phyloP scores from a whole-genome alignment of 2,329 filamentous ascomycete genomes.

The Alternaria sp. region DNA sequence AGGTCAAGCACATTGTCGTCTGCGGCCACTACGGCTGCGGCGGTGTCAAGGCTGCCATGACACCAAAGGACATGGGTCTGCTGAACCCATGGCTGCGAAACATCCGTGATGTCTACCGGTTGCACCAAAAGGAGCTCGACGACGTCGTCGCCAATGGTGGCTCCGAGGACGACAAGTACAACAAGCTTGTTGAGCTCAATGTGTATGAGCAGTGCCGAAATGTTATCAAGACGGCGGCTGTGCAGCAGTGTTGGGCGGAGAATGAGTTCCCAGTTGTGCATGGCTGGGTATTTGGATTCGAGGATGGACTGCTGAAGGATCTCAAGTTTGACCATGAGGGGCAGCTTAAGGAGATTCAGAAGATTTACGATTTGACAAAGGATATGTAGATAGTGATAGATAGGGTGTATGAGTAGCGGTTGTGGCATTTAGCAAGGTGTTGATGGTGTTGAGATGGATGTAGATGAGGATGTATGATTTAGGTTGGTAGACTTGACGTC shows the following conservation, averaged over 20 bases:
- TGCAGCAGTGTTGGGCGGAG: conserved; percentile 67
- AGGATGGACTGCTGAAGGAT: conserved; percentile 72
- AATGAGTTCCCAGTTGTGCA: conserved; percentile 75
- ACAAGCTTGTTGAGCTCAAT: conserved; percentile 50
- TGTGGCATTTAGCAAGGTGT: conserved; percentile 19
- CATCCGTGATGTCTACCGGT: conserved; percentile 77
- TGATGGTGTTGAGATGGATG: not conserved
- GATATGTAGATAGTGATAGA: conserved; percentile 6
- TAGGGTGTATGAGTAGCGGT: conserved; percentile 12
- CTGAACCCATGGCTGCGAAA: conserved; percentile 79
- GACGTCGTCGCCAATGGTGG: conserved; percentile 26
- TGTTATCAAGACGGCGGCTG: conserved; percentile 59
- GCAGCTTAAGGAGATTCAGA: conserved; percentile 66
- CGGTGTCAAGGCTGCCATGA: conserved; percentile 70
- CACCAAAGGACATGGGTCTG: conserved; percentile 73
- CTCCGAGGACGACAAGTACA: conserved; percentile 41
- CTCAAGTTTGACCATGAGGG: conserved; percentile 69
- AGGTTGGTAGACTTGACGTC: not conserved
- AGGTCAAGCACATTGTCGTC: conserved; percentile 74
- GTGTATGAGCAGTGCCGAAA: conserved; percentile 51
- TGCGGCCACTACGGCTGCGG: conserved; percentile 75
- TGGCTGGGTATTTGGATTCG: conserved; percentile 77
- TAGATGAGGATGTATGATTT: not conserved
- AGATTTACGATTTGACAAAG: conserved; percentile 66
- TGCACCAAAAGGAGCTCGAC: conserved; percentile 76